Percentiles rank a stretch among this genome's conserved stretches.
Conservation (phyloP, 1,284 basidiomycete genomes). For the Austroboletus rostrupii region DNA sequence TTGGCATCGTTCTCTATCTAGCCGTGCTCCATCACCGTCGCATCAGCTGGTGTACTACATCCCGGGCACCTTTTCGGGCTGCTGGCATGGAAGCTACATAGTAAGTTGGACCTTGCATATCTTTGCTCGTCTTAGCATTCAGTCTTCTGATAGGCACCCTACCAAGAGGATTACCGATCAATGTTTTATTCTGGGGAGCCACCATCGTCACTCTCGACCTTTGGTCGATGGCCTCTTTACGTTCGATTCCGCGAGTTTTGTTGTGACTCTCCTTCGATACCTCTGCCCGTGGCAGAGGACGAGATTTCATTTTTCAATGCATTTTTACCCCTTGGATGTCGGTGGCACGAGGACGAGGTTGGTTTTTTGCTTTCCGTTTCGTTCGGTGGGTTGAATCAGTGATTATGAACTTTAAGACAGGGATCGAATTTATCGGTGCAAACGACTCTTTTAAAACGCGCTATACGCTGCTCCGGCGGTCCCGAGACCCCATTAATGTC, state of each 20-base stretch:
- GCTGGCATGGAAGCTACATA: constrained; percentile 45
- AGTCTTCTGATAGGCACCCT: constrained; percentile 34
- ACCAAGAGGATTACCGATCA: constrained; percentile 31
- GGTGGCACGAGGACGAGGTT: constrained; percentile 36
- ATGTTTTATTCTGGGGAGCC: constrained; percentile 32
- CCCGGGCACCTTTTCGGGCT: constrained; percentile 40
- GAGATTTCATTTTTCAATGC: constrained; percentile 34
- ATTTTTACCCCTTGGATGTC: constrained; percentile 42
- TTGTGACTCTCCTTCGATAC: constrained; percentile 28
- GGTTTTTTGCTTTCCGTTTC: constrained; percentile 1
- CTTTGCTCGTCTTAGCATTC: constrained; percentile 7
- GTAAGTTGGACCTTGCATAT: constrained; percentile 26
- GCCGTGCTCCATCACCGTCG: neutral
- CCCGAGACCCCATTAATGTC: constrained; percentile 13
- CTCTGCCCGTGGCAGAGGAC: constrained; percentile 25
- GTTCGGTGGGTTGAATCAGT: constrained; percentile 6
- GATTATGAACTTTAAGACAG: constrained; percentile 32
- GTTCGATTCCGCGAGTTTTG: constrained; percentile 45
- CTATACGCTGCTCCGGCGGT: constrained; percentile 28
- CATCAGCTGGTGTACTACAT: constrained; percentile 29
- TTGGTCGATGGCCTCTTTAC: constrained; percentile 41
- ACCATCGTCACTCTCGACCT: constrained; percentile 33
- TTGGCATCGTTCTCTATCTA: constrained; percentile 24
- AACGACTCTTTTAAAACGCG: constrained; percentile 32
- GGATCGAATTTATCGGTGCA: constrained; percentile 38